Evolutionary conservation across 148 eudicot species (phyloP).

Genomic region (Diospyros lotus): DNA sequence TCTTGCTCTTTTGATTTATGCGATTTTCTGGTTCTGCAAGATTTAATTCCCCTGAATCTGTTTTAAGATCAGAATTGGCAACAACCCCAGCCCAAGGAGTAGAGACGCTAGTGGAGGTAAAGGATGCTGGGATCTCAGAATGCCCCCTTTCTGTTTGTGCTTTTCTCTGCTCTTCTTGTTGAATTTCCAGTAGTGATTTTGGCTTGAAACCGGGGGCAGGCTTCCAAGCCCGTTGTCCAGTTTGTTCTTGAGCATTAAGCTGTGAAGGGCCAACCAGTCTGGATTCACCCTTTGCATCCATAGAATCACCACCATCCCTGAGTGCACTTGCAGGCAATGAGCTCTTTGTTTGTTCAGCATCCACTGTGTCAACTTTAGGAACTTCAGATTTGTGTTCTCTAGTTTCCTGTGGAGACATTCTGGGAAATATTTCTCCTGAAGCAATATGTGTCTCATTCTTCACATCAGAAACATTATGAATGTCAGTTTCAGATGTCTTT

Average conservation of each 20-base stretch:
- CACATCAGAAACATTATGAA: slow-evolving; percentile 16
- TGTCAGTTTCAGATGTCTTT: slow-evolving; percentile 40
- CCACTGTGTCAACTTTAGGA: slow-evolving; percentile 12
- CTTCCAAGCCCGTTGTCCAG: slow-evolving; percentile 74
- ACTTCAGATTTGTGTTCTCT: slow-evolving; percentile 19
- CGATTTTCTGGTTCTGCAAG: slow-evolving; percentile 29
- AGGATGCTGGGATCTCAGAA: slow-evolving; percentile 42
- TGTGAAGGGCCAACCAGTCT: slow-evolving; percentile 22
- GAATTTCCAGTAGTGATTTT: slow-evolving; percentile 85
- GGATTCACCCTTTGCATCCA: slow-evolving; percentile 25
- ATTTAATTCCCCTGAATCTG: slow-evolving; percentile 29
- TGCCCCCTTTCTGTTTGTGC: slow-evolving; percentile 40
- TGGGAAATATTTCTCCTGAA: slow-evolving; percentile 16
- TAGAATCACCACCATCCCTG: slow-evolving; percentile 22
- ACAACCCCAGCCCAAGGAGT: slow-evolving; percentile 78
- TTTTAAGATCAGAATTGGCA: slow-evolving; percentile 41
- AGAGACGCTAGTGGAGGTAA: slow-evolving; percentile 39
- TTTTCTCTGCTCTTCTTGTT: slow-evolving; percentile 79
- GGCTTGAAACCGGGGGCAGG: slow-evolving; percentile 87
- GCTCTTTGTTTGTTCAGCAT: slow-evolving; percentile 23
- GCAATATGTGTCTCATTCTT: slow-evolving; percentile 24
- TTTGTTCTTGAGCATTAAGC: slow-evolving; percentile 22
- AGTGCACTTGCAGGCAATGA: slow-evolving; percentile 11
- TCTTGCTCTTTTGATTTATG: slow-evolving; percentile 37
- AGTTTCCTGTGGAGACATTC: slow-evolving; percentile 16